These are phyloP conservation scores for Rhodotorula mucilaginosa DNA, from an alignment of 1,284 basidiomycete species.

Conservation along the genomic window DNA sequence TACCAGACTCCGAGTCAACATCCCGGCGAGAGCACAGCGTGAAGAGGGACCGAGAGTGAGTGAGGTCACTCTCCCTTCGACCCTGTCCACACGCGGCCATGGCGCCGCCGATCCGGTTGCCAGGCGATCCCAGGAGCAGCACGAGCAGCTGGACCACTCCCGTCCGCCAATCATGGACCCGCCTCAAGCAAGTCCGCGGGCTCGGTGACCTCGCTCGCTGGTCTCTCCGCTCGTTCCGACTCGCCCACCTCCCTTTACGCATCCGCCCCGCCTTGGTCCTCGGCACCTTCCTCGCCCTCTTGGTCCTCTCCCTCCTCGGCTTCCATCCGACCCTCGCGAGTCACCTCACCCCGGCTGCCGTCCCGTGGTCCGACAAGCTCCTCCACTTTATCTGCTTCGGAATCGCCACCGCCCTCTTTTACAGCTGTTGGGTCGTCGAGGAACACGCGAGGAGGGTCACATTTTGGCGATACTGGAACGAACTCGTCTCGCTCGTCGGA, in stretches of 20 bases:
- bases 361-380: conserved; percentile 77
- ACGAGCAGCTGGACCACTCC: neutral
- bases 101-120: conserved; percentile 20
- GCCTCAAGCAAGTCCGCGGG: conserved; percentile 1
- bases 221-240: neutral
- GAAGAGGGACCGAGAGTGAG: neutral
- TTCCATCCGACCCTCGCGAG: conserved; percentile 42
- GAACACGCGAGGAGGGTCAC: conserved; percentile 66
- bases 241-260: conserved; percentile 5
- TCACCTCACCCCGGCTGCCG: conserved; percentile 30
- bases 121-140: neutral
- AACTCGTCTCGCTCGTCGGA: conserved; percentile 65
- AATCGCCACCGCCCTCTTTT: conserved; percentile 74
- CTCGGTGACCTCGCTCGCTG: neutral
- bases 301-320: conserved; percentile 37
- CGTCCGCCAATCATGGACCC: neutral
- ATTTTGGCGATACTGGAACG: conserved; percentile 76
- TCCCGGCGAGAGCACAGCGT: too few relatives aligned
- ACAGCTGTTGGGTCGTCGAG: conserved; percentile 81
- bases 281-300: conserved; percentile 23
- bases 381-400: conserved; percentile 78
- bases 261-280: conserved; percentile 23
- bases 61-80: too few relatives aligned
- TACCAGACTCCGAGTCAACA: neutral
- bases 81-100: neutral